phyloP scores from a whole-genome alignment of 2,329 filamentous ascomycete species.

The Diplodia sapinea region DNA sequence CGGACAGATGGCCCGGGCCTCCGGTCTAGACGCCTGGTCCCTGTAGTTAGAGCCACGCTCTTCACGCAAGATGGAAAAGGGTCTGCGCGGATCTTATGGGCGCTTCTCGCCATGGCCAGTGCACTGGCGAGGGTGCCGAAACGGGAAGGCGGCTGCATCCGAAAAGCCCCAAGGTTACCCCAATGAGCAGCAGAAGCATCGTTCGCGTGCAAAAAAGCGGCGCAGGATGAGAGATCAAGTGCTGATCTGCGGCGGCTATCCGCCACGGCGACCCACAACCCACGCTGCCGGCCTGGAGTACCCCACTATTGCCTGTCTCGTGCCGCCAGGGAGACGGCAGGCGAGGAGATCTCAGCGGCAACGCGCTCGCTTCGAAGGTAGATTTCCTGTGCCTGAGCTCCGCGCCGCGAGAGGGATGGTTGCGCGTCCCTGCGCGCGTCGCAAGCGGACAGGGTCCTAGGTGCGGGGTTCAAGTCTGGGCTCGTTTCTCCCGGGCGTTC shows the following conservation, averaged over 20 bases:
- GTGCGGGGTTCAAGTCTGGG: conserved; percentile 15
- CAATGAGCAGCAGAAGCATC: conserved; percentile 6
- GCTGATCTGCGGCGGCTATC: conserved; percentile 25
- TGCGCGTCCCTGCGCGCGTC: background rate
- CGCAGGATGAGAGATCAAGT: conserved; percentile 24
- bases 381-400: background rate
- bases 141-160: conserved; percentile 24
- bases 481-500: background rate
- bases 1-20: conserved; percentile 7
- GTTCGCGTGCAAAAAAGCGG: conserved; percentile 17
- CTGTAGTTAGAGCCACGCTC: background rate
- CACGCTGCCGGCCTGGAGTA: conserved; percentile 23
- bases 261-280: conserved; percentile 21
- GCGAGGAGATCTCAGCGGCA: conserved; percentile 12
- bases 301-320: conserved; percentile 7
- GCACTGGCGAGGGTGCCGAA: conserved; percentile 1
- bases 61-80: conserved; percentile 18
- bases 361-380: background rate
- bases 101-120: conserved; percentile 22
- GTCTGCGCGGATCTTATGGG: conserved; percentile 8
- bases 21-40: conserved; percentile 6
- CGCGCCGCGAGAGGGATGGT: conserved; percentile 6
- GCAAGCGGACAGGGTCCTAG: conserved; percentile 6
- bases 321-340: background rate
- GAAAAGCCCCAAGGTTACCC: background rate